Evolutionary conservation across 257 asterid genomes (phyloP).

Genomic region (Petunia axillaris): DNA sequence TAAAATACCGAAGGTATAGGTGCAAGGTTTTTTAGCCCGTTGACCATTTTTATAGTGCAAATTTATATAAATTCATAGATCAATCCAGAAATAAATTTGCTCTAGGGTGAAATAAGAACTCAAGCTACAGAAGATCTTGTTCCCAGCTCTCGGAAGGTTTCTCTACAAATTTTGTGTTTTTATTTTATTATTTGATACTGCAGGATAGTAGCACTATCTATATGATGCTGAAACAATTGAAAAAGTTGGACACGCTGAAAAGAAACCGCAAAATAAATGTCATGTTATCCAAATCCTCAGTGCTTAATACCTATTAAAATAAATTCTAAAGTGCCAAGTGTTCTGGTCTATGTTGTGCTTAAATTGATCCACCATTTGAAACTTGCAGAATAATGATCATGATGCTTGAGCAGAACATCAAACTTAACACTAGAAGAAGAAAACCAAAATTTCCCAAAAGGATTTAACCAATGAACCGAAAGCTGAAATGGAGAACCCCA

Average conservation of each 20-base stretch:
- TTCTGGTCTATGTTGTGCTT: neutral
- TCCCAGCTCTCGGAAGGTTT: neutral
- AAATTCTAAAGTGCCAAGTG: neutral
- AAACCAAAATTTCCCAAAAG: neutral
- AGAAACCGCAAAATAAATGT: neutral
- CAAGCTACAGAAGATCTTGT: neutral
- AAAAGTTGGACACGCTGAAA: neutral
- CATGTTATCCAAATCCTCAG: neutral
- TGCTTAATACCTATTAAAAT: too few species aligned
- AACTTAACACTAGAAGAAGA: neutral
- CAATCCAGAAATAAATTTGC: conserved; percentile 4
- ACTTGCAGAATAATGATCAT: neutral
- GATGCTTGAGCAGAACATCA: conserved; percentile 19
- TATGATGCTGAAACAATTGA: conserved; percentile 9
- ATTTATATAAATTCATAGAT: neutral
- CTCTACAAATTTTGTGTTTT: neutral
- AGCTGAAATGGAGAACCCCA: neutral
- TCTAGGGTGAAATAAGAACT: neutral
- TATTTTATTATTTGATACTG: neutral
- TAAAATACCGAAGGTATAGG: neutral
- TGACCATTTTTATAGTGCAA: neutral
- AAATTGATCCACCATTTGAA: neutral
- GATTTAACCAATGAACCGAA: neutral
- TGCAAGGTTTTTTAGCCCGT: neutral
- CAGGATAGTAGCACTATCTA: neutral